Evolutionary conservation across 2,329 filamentous ascomycete species (phyloP), one percentile per base, ranked within the genome.

Genomic region (Cordyceps farinosa): DNA sequence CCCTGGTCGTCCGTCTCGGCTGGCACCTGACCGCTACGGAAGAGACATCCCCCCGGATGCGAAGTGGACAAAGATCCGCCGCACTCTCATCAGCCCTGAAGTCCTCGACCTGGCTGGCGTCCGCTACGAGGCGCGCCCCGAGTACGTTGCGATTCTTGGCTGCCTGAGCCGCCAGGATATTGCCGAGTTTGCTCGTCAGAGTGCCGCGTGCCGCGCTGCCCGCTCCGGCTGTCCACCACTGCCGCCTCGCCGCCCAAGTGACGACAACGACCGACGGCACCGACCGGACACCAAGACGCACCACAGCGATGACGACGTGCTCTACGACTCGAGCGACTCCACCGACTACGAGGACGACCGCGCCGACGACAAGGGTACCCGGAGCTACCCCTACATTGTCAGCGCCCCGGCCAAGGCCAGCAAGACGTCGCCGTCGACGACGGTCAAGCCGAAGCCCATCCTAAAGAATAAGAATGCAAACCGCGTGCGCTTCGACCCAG

Each of bases 91-190:
- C 9, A 86, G 84, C n/a, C 80, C 82, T 5, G 84, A 86, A 66
- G 82, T 86, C 0, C 75, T 88, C 3, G 77, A 80, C 45, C 75
- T 79, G 48, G 83, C 84, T 4, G 80, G 83, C 13, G 78, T 85
- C 29, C 80, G 85, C 10, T 87, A 86, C 67, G 85, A 87, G 70
- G 85, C 85, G 10, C 78, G 83, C 1, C 84, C 84, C 0, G 79
- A 82, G 1, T 88, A 84, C 64, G 84, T 88, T 3, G 86, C 85
- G 13, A 74, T 88, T 4, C 77, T 88, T 0, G 86, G 86, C 5
- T 76, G 81, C 15, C 75, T 88, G 3, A 76, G 76, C 2, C 78
- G 77, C 1, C 79, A 83, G 13, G 72, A 87, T 50, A 81, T 89
- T 45, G 74, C 76, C 27, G 76, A 81, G 7, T 83, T 79, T 62